Evolutionary conservation across 495 filamentous ascomycete species (phyloP), one percentile per base, ranked within the genome.

Genomic region (Trichodelitschia bisporula): DNA sequence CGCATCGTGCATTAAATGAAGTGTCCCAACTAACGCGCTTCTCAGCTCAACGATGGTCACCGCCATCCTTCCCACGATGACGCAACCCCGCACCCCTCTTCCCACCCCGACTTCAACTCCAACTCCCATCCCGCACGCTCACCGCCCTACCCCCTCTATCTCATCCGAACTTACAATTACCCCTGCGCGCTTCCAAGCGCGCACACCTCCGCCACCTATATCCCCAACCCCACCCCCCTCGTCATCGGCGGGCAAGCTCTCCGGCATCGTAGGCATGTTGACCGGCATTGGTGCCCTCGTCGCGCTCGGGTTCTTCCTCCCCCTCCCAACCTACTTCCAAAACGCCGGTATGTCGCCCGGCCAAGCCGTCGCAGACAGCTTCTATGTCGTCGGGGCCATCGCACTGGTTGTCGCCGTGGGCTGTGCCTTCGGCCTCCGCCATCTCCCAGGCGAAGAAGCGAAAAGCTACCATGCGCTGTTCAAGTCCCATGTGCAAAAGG

Each of bases 21-120:
- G 21, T 6, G n/a, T 24, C 21, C 21, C n/a, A 6, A 24, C 21
- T n/a, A 18, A 19, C 27, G 2, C 6, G 26, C 21, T 24, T 6
- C 12, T n/a, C 19, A 68, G 63, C 5, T 61, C 80, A 16, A 95
- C 89, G 1, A 99, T 99, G 86, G 86, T 99, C 18, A 93, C 89
- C 3, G 86, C 86, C 1, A 77, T 89, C 16, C 58, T 95, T 12
- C 89, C 86, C 1, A 72, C 75, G 4, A 77, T 97, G 46, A 82
- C 78, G 14, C 20, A 14, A 4, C 4, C 19, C 29, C 9, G 5
- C 9, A 18, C 15, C 11, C 6, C 6, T 6, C 6, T 29, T 8
- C 6, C 6, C 6, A 6, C 6, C 34, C 31, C n/a, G 8, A 9
- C 13, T 5, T 30, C 24, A 24, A 11, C n/a, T 24, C 34, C 33